Evolutionary conservation across 345 rosid species (phyloP), one percentile per base, ranked within the genome.

Genomic region (Gossypium thurberi): DNA sequence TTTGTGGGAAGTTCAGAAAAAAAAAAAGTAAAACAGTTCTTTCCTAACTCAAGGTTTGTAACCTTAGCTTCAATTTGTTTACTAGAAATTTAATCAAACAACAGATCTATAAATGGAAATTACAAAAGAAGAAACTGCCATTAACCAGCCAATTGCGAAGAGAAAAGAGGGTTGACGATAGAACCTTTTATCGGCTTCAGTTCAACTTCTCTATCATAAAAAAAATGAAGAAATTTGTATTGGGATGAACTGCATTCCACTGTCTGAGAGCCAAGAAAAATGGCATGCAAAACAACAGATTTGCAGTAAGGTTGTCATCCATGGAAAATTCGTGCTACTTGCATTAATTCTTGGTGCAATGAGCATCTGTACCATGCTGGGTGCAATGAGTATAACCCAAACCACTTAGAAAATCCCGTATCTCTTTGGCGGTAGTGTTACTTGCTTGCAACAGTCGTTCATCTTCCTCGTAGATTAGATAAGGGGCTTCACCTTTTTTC

Each of bases 381-480:
- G 77, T 82, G 83, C 98, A 90, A 40, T 82, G 82, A 26, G 10
- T 77, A 86, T 92, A 95, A 55, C 98, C 99, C 64, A 90, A 82
- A 33, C 79, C 80, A 20, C 53, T 82, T 9, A 92, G 89, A 75
- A 95, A 95, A 63, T 87, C 81, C 5, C 89, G 84, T 62, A 95
- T 92, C 80, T 89, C 89, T 77, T 86, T 92, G 58, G 92, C 81
- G 72, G 91, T 93, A 82, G 87, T 90, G 81, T 93, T 93, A 77
- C 99, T 95, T 33, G 98, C 98, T 80, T 84, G 88, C 78, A 95
- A 81, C 76, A 95, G 74, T 52, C 87, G 85, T 74, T 91, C 99
- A 64, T 95, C 99, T 77, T 95, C 98, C 80, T 95, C 99, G 1
- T 91, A 95, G 51, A 95, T 95, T 6, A 95, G 61, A 79, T 89